These are phyloP conservation scores for Mortierella sp. DNA, from an alignment of 371 early-diverging fungal genomes.

Conservation along the genomic window DNA sequence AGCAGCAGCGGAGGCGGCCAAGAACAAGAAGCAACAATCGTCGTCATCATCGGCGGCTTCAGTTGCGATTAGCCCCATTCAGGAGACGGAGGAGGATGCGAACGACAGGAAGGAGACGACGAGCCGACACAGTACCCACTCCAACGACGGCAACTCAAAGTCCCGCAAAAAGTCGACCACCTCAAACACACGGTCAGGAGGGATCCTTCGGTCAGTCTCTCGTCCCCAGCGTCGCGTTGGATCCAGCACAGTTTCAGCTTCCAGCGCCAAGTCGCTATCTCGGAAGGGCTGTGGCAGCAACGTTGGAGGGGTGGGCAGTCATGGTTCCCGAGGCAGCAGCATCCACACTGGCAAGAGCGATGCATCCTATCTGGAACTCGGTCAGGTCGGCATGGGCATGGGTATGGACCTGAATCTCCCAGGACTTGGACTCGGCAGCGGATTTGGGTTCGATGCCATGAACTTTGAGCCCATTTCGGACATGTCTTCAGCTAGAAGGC, in stretches of 20 bases:
- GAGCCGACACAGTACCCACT: background rate
- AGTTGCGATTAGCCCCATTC: slow-evolving; percentile 15
- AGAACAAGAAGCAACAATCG: slow-evolving; percentile 4
- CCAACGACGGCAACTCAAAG: slow-evolving; percentile 11
- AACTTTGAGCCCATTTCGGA: slow-evolving; percentile 5
- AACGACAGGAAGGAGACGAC: slow-evolving; percentile 3
- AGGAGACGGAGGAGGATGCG: slow-evolving; percentile 24
- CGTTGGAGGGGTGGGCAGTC: background rate
- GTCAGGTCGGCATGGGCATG: slow-evolving; percentile 27
- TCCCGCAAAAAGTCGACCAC: slow-evolving; percentile 15
- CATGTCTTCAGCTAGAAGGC: background rate
- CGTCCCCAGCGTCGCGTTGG: slow-evolving; percentile 34
- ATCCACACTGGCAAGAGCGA: slow-evolving; percentile 25
- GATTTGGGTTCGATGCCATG: slow-evolving; percentile 13
- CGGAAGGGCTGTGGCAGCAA: slow-evolving; percentile 9
- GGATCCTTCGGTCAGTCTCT: slow-evolving; percentile 20
- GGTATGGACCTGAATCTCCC: slow-evolving; percentile 24
- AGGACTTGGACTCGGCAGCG: slow-evolving; percentile 19
- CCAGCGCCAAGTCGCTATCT: background rate
- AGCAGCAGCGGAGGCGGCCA: slow-evolving; percentile 7
- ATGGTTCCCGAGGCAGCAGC: slow-evolving; percentile 21
- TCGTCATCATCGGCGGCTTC: slow-evolving; percentile 11
- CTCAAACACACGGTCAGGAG: slow-evolving; percentile 16
- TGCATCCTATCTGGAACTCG: slow-evolving; percentile 25
- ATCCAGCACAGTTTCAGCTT: slow-evolving; percentile 4